phyloP scores from a whole-genome alignment of 345 rosid genomes.

The Erodium maritimum region DNA sequence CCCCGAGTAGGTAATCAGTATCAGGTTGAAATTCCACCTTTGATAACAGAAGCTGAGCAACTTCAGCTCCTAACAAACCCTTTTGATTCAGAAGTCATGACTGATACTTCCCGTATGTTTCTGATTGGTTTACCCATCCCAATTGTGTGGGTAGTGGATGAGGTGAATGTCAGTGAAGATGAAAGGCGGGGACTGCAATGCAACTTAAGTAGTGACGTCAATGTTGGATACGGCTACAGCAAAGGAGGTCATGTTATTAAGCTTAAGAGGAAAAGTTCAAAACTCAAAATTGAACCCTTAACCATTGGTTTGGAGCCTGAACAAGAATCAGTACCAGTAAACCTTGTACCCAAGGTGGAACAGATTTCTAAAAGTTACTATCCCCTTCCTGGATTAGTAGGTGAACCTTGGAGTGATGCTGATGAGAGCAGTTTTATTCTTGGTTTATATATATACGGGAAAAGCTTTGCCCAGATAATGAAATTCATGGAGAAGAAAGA shows the following conservation, averaged over 20 bases:
- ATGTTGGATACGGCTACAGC: neutral
- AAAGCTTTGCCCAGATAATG: constrained; percentile 34
- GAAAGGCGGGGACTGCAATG: constrained; percentile 8
- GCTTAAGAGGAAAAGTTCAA: constrained; percentile 20
- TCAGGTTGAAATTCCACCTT: constrained; percentile 52
- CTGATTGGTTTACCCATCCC: constrained; percentile 40
- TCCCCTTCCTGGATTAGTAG: constrained; percentile 25
- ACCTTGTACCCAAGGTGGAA: constrained; percentile 13
- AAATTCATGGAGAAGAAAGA: constrained; percentile 35
- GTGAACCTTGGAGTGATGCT: constrained; percentile 31
- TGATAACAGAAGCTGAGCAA: constrained; percentile 34
- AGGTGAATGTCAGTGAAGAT: constrained; percentile 4
- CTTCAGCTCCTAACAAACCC: constrained; percentile 26
- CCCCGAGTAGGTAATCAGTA: constrained; percentile 57
- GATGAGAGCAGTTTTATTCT: constrained; percentile 44
- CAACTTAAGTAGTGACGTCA: constrained; percentile 13
- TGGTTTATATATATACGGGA: constrained; percentile 49
- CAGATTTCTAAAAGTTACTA: constrained; percentile 8
- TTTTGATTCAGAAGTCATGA: constrained; percentile 19
- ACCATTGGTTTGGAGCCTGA: constrained; percentile 7
- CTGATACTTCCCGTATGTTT: constrained; percentile 28
- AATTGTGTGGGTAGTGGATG: constrained; percentile 27
- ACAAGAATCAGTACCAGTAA: constrained; percentile 21
- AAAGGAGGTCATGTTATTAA: constrained; percentile 17
- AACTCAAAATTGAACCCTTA: constrained; percentile 12